Base-by-base conservation (phyloP, 805 yeast genomes). In the Isabelozyma heimii region DNA sequence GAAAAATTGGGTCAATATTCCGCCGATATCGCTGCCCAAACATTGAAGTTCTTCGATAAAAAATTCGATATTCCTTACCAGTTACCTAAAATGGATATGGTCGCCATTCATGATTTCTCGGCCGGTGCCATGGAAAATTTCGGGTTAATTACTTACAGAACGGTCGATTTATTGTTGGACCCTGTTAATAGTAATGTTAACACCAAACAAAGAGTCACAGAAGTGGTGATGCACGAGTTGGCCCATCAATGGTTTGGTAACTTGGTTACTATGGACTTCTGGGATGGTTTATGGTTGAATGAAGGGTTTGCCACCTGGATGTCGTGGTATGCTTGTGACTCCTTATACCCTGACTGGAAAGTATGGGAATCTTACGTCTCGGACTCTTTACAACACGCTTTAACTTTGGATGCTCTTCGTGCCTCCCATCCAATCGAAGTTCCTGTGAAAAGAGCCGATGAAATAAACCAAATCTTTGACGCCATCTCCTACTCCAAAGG, bases 181-280 rank as follows among this genome's bases (percentile, higher is more conserved):
- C 89, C 88, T 53, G 79, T 81, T 57, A 80, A 80, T 59, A 82
- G 94, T 44, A 82, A 84, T 52, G 72, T 82, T 53, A 74, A 73
- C 50, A 79, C 86, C 55, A 81, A 83, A 64, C 84, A 83, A 65
- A 78, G 91, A 65, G 94, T 88, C 38, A 87, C 91, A 37, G 92
- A 88, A 62, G 94, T 88, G 44, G 91, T 88, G 42, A 89, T 85
- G 72, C 96, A 88, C 72, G 96, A 88, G 71, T 78, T 88, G 72
- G 94, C 95, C 44, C 96, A 88, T 68, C 96, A 88, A 73, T 88
- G 96, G 96, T 88, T 88, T 60, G 96, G 96, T 63, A 85, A 88
- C 68, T 76, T 88, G 69, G 95, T 88, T 51, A 88, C 96, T 47
- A 88, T 88, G 95, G 91, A 87, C 62, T 88, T 89, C 85, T 88